A percentile compares a stretch with the other conserved stretches of the same genome.
phyloP scores from a whole-genome alignment of 1,139 yeast genomes.

The Groenewaldozyma auringiensis region DNA sequence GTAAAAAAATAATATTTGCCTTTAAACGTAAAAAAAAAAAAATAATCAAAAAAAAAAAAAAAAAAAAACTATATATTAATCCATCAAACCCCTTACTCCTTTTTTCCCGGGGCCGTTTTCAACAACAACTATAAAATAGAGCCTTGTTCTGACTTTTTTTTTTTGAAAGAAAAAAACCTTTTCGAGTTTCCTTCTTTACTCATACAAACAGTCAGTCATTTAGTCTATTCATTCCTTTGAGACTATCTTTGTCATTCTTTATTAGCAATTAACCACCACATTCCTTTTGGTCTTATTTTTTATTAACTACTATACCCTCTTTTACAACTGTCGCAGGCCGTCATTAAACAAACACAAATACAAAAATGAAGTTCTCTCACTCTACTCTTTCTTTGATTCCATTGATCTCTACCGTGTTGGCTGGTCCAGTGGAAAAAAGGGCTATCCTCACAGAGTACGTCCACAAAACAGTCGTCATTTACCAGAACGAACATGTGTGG shows the following conservation, averaged over 20 bases:
- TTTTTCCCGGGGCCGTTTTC: background rate
- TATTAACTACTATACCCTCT: background rate
- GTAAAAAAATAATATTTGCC: too few species aligned
- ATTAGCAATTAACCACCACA: background rate
- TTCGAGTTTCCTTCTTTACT: background rate
- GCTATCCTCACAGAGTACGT: slow-evolving; percentile 29
- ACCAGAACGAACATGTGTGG: slow-evolving; percentile 29
- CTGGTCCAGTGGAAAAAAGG: slow-evolving; percentile 19
- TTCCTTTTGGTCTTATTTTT: background rate
- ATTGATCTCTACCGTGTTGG: slow-evolving; percentile 9
- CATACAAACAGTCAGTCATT: background rate
- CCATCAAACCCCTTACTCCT: background rate
- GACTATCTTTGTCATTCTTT: background rate
- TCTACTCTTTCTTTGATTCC: slow-evolving; percentile 9
- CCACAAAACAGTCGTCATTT: slow-evolving; percentile 27
- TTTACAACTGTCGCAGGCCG: too few species aligned
- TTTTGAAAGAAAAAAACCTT: too few species aligned
- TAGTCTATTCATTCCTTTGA: background rate
- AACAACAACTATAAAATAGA: too few species aligned
- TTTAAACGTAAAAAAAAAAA: too few species aligned
- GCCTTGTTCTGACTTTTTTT: background rate
- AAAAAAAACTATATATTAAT: too few species aligned
- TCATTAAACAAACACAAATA: background rate
- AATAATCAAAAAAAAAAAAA: too few species aligned
- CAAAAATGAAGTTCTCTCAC: slow-evolving; percentile 13